Conservation (phyloP, 192 early-diverging fungal genomes). For the Neocallimastix lanati region DNA sequence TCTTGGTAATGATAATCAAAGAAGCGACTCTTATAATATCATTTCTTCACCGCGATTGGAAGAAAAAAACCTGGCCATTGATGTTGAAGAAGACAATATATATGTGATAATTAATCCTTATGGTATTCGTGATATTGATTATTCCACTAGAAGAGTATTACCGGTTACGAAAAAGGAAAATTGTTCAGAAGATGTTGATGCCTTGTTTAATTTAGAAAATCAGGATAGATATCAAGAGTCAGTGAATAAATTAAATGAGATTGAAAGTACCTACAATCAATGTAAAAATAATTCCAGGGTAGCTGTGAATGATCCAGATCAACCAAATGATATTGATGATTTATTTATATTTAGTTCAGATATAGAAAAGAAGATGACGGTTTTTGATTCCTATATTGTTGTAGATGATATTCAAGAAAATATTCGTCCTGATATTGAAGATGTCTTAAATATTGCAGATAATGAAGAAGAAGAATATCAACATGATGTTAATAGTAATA, state of each 20-base stretch:
- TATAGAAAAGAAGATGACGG: neutral
- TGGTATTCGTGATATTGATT: neutral
- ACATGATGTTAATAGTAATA: neutral
- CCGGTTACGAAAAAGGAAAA: neutral
- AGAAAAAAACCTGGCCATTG: neutral
- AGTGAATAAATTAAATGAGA: neutral
- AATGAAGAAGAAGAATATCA: neutral
- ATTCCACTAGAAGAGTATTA: neutral
- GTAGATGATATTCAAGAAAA: neutral
- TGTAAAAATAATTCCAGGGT: neutral
- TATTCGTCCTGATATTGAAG: neutral
- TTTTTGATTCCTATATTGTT: neutral
- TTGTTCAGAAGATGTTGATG: neutral
- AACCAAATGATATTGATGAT: neutral
- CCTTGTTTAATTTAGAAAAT: neutral
- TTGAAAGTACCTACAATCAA: neutral
- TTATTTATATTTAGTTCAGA: neutral
- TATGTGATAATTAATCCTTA: neutral
- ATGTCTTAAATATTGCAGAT: neutral
- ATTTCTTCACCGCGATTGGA: neutral
- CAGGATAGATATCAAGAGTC: neutral
- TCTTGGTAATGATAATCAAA: neutral
- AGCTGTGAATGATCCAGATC: neutral
- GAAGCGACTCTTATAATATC: neutral
- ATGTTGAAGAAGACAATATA: neutral